Base-by-base conservation (phyloP, 2,329 filamentous ascomycete genomes). In the Ophiocordyceps polyrhachis-furcata region DNA sequence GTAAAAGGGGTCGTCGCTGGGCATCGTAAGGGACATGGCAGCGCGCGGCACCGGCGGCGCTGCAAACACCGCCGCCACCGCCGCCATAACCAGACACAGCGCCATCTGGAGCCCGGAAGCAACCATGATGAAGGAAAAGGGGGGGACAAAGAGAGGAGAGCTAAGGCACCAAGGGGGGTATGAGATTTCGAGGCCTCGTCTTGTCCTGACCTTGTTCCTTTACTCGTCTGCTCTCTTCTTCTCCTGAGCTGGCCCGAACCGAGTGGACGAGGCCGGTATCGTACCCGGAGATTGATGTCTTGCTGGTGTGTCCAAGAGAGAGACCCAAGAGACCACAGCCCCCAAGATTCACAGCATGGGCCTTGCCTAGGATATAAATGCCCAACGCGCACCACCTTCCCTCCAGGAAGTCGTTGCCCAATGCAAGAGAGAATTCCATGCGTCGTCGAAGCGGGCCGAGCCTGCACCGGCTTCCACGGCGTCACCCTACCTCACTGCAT, bases 1-100 rank as follows among this genome's bases (percentile, higher is more conserved):
- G 43, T 57, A 55, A 41, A 56, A 56, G 5, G 49, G n/a, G 41
- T 57, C 55, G 8, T 49, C 23, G 43, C 49, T 53, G 3, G 53
- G 52, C 12, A 28, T 46, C 15, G 46, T 28, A 25, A 32, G 17
- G 6, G 28, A 11, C 13, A 41, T 41, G 8, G 23, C 14, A 20
- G 9, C n/a, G 35, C 35, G 35, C 3, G 35, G 35, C 35, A 11
- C 35, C 35, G 35, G 35, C 35, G 35, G 35, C n/a, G 35, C 35
- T 12, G 35, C 35, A 6, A 38, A 19, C 17, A 44, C 43, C 4
- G 43, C 40, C 5, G n/a, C 31, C 9, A 35, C 41, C 35, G 43
- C 43, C 43, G 32, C 41, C 13, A 42, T 4, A 17, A 31, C 21
- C 45, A 44, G 15, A n/a, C 8, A 25, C 7, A 38, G 38, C 13